Evolutionary conservation across 176 grass and related monocot species (phyloP), one percentile per base, ranked within the genome.

Genomic region (Cenchrus purpureus): DNA sequence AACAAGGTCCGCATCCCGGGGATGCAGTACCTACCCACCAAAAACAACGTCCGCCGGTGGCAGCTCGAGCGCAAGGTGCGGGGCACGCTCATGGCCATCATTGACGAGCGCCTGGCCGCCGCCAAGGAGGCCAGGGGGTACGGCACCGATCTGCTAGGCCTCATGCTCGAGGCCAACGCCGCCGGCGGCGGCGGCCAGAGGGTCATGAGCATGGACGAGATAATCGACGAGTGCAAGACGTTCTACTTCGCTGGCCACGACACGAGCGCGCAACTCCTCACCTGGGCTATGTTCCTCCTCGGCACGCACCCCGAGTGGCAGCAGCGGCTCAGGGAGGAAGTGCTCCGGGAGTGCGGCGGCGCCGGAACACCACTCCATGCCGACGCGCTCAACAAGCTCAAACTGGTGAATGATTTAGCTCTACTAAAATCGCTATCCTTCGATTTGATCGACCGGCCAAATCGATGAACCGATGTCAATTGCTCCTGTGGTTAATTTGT

Each of bases 181-280:
- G 57, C 20, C 16, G 17, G 1, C 37, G 37, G 3, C 17, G 17
- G 7, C 57, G 57, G 57, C 57, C 8, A 10, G 8, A 60, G 7
- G 19, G 7, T 57, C 72, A 90, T 92, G 68, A 85, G 10, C 73
- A 85, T 93, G 77, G 85, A 93, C n/a, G 91, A 93, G 67, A 88
- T 93, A 42, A 69, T 93, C 32, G 88, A 88, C 13, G 91, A 93
- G 85, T 90, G 85, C 91, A 93, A 93, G 82, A 93, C 91, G 2
- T 93, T 93, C 85, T 93, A 85, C 88, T 88, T 93, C 49, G 88
- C 88, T 6, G 91, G 91, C 12, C 85, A 93, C 14, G 91, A 93
- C 53, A 90, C 88, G 1, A 93, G 88, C 37, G 45, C 92, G 1
- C 83, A 88, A 15, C 81, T 83, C 25, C 86, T 94, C 11, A 83